Evolutionary conservation across 129 eudicot species (phyloP).

Genomic region (Flaveria robusta): DNA sequence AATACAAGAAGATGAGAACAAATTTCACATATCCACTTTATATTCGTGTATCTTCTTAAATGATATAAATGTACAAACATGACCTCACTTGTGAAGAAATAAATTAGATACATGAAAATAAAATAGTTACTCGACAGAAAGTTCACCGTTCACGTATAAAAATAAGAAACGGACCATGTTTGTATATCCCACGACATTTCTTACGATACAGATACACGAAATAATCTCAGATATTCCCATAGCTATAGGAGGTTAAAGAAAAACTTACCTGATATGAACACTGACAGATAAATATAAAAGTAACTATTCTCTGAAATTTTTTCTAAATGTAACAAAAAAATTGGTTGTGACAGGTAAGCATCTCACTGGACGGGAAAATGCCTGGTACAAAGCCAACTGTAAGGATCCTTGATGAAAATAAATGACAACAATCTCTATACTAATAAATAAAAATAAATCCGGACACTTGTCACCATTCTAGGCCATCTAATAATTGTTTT

Average conservation of each 20-base stretch:
- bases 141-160: not conserved
- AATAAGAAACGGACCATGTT: not conserved
- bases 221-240: not conserved
- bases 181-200: not conserved
- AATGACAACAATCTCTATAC: not conserved
- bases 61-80: not conserved
- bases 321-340: not conserved
- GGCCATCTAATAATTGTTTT: too few relatives aligned
- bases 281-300: not conserved
- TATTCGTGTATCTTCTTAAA: not conserved
- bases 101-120: not conserved
- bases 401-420: constrained; percentile 37
- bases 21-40: not conserved
- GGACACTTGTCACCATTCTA: too few relatives aligned
- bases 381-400: constrained; percentile 90
- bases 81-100: not conserved
- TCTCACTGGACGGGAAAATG: constrained; percentile 61
- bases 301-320: not conserved
- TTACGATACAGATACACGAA: not conserved
- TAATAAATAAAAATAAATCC: too few relatives aligned
- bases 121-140: not conserved
- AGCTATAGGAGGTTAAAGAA: not conserved
- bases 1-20: not conserved
- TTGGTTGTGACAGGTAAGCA: constrained; percentile 53
- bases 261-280: not conserved